Conservation (phyloP, 164 flowering plant genomes). For the Vitis rupestris region DNA sequence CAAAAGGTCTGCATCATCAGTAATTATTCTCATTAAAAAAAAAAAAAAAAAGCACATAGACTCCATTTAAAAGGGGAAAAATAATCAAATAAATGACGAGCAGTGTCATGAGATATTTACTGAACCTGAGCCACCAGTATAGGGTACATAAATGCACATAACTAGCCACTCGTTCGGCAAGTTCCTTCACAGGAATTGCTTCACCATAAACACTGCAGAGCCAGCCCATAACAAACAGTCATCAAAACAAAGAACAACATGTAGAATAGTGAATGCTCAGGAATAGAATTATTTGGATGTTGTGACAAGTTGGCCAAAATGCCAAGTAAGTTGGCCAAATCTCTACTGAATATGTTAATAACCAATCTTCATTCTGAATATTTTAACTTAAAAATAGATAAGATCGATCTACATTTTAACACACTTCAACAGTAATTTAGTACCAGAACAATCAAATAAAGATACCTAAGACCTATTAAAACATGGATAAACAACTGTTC, state of each 20-base stretch:
- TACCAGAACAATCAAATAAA: no score
- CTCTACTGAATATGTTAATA: no score
- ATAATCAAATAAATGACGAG: neutral
- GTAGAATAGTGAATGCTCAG: neutral
- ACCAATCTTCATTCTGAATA: no score
- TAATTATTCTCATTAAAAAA: neutral
- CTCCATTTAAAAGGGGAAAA: neutral
- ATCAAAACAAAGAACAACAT: neutral
- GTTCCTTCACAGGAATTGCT: constrained; percentile 86
- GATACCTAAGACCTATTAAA: no score
- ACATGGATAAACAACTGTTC: no score
- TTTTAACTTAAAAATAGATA: no score
- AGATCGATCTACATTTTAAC: no score
- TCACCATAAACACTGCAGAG: constrained; percentile 80
- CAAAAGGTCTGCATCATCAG: constrained; percentile 74
- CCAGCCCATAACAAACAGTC: neutral
- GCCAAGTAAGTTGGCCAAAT: no score
- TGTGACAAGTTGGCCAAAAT: no score
- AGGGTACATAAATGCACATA: constrained; percentile 96
- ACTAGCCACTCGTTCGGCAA: constrained; percentile 96
- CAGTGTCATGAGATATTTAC: neutral
- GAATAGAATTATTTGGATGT: no score
- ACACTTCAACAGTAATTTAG: no score
- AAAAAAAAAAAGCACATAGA: neutral
- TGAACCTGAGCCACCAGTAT: constrained; percentile 97